Percentiles rank a stretch among this genome's conserved stretches.
Evolutionary conservation across 768 basidiomycete genomes (phyloP).

Genomic region (Leccinum uliginosum): DNA sequence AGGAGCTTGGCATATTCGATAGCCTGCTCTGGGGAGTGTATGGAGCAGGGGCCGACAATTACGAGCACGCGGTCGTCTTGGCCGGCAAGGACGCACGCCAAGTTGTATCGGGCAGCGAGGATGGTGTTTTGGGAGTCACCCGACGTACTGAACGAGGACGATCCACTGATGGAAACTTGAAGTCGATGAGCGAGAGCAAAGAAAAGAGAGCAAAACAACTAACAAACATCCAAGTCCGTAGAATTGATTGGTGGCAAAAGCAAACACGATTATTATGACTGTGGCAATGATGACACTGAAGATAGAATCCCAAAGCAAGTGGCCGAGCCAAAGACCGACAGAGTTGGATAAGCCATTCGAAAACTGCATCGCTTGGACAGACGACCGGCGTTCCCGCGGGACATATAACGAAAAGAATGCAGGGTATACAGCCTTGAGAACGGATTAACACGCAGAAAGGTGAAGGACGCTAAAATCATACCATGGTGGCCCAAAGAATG

Average conservation of each 20-base stretch:
- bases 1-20: constrained; percentile 75
- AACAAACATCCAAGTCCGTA: constrained; percentile 60
- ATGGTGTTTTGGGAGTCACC: constrained; percentile 67
- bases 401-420: constrained; percentile 81
- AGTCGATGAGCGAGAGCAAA: background rate
- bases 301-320: constrained; percentile 69
- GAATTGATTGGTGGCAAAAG: constrained; percentile 55
- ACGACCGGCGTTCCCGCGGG: constrained; percentile 60
- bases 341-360: constrained; percentile 72
- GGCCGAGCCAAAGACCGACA: constrained; percentile 72
- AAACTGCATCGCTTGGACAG: constrained; percentile 77
- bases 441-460: background rate
- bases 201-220: constrained; percentile 27
- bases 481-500: constrained; percentile 73
- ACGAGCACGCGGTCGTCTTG: constrained; percentile 85
- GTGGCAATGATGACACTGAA: constrained; percentile 57
- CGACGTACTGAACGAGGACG: constrained; percentile 63
- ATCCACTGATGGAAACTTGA: constrained; percentile 62
- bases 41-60: constrained; percentile 93
- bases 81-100: constrained; percentile 78
- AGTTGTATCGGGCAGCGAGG: constrained; percentile 70
- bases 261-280: constrained; percentile 60
- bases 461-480: constrained; percentile 22
- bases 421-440: constrained; percentile 62
- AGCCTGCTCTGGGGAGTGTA: constrained; percentile 85